Evolutionary conservation across 441 rosid species (phyloP), one percentile per base, ranked within the genome.

Genomic region (Codiaeum variegatum): DNA sequence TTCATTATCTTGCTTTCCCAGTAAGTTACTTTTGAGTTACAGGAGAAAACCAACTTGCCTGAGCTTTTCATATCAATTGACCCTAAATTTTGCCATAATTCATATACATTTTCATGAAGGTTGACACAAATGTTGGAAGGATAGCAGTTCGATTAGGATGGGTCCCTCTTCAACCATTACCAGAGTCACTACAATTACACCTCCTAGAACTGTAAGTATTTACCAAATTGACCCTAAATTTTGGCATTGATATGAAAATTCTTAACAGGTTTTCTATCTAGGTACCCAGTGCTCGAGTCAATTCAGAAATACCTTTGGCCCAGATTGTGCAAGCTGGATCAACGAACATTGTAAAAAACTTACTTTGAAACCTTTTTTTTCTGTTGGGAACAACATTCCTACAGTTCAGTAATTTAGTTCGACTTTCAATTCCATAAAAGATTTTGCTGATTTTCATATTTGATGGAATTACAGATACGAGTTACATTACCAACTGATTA

Each of bases 71-170:
- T n/a, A n/a, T n/a, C n/a, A n/a, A n/a, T n/a, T n/a, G n/a, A n/a
- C n/a, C n/a, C n/a, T n/a, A n/a, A n/a, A n/a, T n/a, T n/a, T n/a
- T n/a, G n/a, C n/a, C 26, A 13, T 76, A 5, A 47, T 44, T 69
- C 59, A 56, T 71, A 71, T 70, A 71, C 78, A 51, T 73, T 83
- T 62, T 67, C 56, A 24, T 70, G 73, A 87, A 96, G 99, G 99
- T 96, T 72, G 99, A 93, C 81, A 96, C 98, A 2, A 93, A 96
- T 79, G 99, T 96, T 46, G 99, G 98, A 78, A 88, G 97, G 44
- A 96, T 96, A 79, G 99, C 98, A 15, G 98, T 96, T 76, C 85
- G 99, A 80, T 78, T 96, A 67, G 99, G 99, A 82, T 96, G 99
- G 99, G 99, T 93, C 58, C 99, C 99, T 67, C 89, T 96, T 64